phyloP scores from a whole-genome alignment of 805 yeast species.

The Lipomyces anomalus region DNA sequence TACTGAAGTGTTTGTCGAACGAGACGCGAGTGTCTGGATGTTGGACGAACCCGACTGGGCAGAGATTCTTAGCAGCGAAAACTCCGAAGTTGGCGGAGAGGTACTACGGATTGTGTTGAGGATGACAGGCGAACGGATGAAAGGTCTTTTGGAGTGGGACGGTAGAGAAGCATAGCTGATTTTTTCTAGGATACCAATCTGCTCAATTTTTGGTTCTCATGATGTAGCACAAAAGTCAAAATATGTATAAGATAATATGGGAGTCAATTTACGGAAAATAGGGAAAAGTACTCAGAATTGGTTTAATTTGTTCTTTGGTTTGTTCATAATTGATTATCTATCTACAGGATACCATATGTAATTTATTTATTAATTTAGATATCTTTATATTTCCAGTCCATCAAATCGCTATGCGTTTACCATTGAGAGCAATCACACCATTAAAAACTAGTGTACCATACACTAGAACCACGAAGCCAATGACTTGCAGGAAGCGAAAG shows the following conservation, averaged over 20 bases:
- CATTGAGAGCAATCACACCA: slow-evolving; percentile 33
- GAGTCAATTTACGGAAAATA: too few relatives aligned
- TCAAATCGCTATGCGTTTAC: slow-evolving; percentile 44
- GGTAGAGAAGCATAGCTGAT: too few relatives aligned
- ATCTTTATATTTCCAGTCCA: too few relatives aligned
- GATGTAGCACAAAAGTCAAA: too few relatives aligned
- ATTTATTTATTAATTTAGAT: too few relatives aligned
- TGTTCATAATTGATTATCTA: too few relatives aligned
- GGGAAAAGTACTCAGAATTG: too few relatives aligned
- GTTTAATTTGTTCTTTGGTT: too few relatives aligned
- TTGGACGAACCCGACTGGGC: slow-evolving; percentile 44
- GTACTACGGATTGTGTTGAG: slow-evolving; percentile 1
- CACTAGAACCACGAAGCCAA: slow-evolving; percentile 60
- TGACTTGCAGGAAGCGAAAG: slow-evolving; percentile 54
- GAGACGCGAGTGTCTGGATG: slow-evolving; percentile 64
- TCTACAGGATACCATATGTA: too few relatives aligned
- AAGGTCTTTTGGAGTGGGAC: background rate
- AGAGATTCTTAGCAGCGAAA: slow-evolving; percentile 1
- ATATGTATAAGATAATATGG: too few relatives aligned
- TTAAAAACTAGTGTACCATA: slow-evolving; percentile 71
- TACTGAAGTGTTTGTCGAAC: slow-evolving; percentile 47
- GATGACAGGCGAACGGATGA: slow-evolving; percentile 5
- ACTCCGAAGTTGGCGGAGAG: slow-evolving; percentile 1
- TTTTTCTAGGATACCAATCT: too few relatives aligned
- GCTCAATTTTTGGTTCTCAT: too few relatives aligned